phyloP scores from a whole-genome alignment of 768 basidiomycete genomes.

The Boletus insuetus region DNA sequence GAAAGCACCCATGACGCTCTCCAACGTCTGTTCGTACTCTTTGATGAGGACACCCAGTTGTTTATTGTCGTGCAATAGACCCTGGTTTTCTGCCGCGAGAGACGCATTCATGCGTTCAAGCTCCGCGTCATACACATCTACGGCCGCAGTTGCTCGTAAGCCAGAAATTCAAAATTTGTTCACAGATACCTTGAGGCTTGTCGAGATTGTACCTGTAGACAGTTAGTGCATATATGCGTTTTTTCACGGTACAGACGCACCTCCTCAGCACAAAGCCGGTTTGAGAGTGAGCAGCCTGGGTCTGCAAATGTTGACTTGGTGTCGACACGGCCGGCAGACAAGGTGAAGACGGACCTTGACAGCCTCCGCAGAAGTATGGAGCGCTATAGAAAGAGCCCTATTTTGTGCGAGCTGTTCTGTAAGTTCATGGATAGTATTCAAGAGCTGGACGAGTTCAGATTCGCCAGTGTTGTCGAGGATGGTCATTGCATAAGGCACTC shows the following conservation, averaged over 20 bases:
- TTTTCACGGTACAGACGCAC: constrained; percentile 36
- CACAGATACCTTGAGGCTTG: constrained; percentile 66
- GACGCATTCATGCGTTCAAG: constrained; percentile 84
- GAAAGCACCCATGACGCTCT: constrained; percentile 90
- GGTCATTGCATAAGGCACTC: constrained; percentile 39
- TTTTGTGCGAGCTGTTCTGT: constrained; percentile 83
- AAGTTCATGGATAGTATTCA: constrained; percentile 71
- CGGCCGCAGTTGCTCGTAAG: constrained; percentile 2
- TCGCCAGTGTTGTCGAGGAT: constrained; percentile 54
- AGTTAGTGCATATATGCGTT: not conserved
- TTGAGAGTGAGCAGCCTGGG: constrained; percentile 84
- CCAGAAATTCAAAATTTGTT: not conserved
- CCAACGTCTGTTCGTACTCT: constrained; percentile 95
- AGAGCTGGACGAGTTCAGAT: constrained; percentile 59
- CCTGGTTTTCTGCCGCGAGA: constrained; percentile 80
- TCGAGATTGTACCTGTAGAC: constrained; percentile 75
- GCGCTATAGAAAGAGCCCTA: constrained; percentile 61
- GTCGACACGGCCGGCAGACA: not conserved
- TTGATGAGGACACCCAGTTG: constrained; percentile 88
- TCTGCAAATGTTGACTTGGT: constrained; percentile 39
- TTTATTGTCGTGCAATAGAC: constrained; percentile 90
- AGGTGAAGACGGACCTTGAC: constrained; percentile 63
- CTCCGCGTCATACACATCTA: constrained; percentile 89
- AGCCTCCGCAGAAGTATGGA: constrained; percentile 71
- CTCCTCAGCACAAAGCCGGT: constrained; percentile 89